Evolutionary conservation across 257 asterid genomes (phyloP).

Genomic region (Fraxinus excelsior): DNA sequence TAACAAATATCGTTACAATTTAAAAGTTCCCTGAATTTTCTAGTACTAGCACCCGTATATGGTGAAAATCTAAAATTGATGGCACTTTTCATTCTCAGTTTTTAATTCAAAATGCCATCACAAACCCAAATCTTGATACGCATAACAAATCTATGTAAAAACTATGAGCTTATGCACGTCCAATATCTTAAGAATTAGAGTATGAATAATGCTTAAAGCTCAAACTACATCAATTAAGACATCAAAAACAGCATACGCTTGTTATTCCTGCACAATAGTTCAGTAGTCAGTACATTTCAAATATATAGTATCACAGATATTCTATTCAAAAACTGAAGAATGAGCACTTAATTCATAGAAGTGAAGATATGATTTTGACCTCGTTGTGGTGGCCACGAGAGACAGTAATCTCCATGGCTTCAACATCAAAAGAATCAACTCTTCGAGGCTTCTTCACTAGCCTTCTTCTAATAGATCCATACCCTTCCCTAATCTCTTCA

Average conservation of each 20-base stretch:
- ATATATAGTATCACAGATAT: not conserved
- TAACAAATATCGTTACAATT: not conserved
- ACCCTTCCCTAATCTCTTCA: slow-evolving; percentile 51
- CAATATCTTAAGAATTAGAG: not conserved
- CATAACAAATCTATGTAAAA: not conserved
- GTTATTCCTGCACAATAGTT: not conserved
- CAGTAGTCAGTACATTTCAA: not conserved
- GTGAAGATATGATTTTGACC: slow-evolving; percentile 25
- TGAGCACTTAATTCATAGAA: not conserved
- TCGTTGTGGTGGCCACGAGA: slow-evolving; percentile 40
- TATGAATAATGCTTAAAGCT: not conserved
- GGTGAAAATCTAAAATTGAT: not conserved
- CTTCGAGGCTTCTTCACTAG: slow-evolving; percentile 58
- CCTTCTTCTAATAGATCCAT: slow-evolving; percentile 72
- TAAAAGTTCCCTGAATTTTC: not conserved
- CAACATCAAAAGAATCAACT: slow-evolving; percentile 60
- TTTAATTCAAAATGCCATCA: not conserved
- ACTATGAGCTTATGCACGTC: not conserved
- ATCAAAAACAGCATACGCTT: not conserved
- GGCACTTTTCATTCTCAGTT: not conserved
- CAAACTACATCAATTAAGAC: not conserved
- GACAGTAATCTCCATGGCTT: slow-evolving; percentile 54
- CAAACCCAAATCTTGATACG: not conserved
- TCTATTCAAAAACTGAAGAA: not conserved
- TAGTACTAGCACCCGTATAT: not conserved